Conservation (phyloP, 192 early-diverging fungal genomes). For the Rhizoclosmatium globosum region DNA sequence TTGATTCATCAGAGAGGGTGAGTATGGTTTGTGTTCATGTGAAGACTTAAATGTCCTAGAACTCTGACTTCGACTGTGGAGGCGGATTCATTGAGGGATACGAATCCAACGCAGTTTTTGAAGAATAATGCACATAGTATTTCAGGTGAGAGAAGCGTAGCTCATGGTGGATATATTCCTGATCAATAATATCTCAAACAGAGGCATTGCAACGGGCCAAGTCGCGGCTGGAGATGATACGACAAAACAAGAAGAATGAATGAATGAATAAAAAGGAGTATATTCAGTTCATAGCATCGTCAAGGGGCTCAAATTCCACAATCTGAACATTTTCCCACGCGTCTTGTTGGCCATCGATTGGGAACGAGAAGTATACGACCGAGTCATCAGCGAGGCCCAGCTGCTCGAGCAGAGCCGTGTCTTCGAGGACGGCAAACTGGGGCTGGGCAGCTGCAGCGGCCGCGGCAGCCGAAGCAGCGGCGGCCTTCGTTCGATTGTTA, state of each 20-base stretch:
- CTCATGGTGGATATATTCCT: neutral
- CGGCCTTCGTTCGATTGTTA: neutral
- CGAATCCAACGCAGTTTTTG: slow-evolving; percentile 21
- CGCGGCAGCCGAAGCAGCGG: slow-evolving; percentile 7
- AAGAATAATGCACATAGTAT: slow-evolving; percentile 22
- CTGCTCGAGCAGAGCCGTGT: slow-evolving; percentile 53
- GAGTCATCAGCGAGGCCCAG: slow-evolving; percentile 49
- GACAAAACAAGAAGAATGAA: slow-evolving; percentile 26
- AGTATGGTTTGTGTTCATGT: slow-evolving; percentile 4
- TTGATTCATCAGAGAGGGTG: slow-evolving; percentile 49
- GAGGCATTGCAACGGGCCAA: slow-evolving; percentile 34
- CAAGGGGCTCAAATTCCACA: slow-evolving; percentile 53
- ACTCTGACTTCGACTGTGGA: neutral
- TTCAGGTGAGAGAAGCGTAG: neutral
- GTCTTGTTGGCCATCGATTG: slow-evolving; percentile 39
- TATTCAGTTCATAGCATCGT: slow-evolving; percentile 35
- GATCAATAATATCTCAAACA: neutral
- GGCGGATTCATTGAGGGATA: slow-evolving; percentile 4
- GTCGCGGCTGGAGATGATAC: slow-evolving; percentile 11
- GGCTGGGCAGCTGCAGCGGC: slow-evolving; percentile 13
- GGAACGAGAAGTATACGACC: slow-evolving; percentile 45
- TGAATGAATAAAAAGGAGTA: neutral
- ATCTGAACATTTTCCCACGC: slow-evolving; percentile 56
- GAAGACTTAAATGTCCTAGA: no score
- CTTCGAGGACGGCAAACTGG: slow-evolving; percentile 47